Evolutionary conservation across 2,329 filamentous ascomycete genomes (phyloP).

Genomic region (Didymella keratinophila): DNA sequence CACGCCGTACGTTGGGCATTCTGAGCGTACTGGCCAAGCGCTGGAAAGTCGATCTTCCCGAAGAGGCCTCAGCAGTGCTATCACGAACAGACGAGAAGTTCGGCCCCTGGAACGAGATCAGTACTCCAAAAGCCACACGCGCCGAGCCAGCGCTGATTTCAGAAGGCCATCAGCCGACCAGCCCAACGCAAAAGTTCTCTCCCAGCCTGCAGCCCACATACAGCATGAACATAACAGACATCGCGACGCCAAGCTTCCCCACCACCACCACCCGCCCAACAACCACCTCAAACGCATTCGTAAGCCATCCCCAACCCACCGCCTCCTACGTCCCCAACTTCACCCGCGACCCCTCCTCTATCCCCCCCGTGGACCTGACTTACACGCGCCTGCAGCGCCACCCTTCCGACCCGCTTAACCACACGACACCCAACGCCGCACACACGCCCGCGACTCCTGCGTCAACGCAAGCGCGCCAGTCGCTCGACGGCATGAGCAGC

Average conservation of each 20-base stretch:
- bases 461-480: constrained; percentile 35
- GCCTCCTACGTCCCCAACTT: constrained; percentile 34
- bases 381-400: constrained; percentile 45
- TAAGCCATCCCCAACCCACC: constrained; percentile 11
- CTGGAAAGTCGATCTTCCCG: constrained; percentile 86
- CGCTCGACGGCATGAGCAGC: constrained; percentile 37
- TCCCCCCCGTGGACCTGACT: constrained; percentile 41
- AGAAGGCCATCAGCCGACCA: constrained; percentile 28
- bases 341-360: constrained; percentile 43
- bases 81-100: constrained; percentile 80
- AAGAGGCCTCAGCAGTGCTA: constrained; percentile 81
- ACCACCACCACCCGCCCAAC: not conserved
- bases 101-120: constrained; percentile 63
- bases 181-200: constrained; percentile 31
- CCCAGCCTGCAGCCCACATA: constrained; percentile 40
- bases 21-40: constrained; percentile 85
- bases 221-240: constrained; percentile 38
- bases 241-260: constrained; percentile 30
- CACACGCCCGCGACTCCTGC: constrained; percentile 30
- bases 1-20: constrained; percentile 83
- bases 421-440: constrained; percentile 25
- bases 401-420: constrained; percentile 26
- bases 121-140: constrained; percentile 35
- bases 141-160: constrained; percentile 26
- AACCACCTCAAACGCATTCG: constrained; percentile 29